These are phyloP conservation scores for Globisporangium megalacanthum DNA, from an alignment of 352 stramenopile genomes.

Conservation along the genomic window DNA sequence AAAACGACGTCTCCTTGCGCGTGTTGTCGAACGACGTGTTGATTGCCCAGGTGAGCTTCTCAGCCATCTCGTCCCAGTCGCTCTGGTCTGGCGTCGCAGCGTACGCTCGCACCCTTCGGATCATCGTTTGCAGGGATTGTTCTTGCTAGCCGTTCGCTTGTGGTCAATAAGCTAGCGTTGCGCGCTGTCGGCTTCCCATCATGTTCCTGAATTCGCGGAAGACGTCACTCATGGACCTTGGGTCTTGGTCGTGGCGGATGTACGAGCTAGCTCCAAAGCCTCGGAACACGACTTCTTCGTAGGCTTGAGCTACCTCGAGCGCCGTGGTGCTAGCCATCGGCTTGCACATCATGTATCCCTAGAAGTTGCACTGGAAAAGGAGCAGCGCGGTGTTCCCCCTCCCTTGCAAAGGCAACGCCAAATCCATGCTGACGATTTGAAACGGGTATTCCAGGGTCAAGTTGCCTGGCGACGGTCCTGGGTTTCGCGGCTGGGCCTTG, in stretches of 20 bases:
- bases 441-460: too few relatives aligned
- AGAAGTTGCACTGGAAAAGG: too few relatives aligned
- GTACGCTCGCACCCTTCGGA: constrained; percentile 14
- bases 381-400: too few relatives aligned
- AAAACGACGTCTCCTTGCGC: constrained; percentile 12
- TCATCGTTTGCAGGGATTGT: constrained; percentile 24
- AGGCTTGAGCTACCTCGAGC: constrained; percentile 18
- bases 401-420: too few relatives aligned
- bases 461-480: too few relatives aligned
- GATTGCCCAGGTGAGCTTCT: constrained; percentile 20
- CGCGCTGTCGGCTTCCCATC: constrained; percentile 22
- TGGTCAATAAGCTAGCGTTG: constrained; percentile 23
- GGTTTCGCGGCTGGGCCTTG: too few relatives aligned
- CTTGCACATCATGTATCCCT: too few relatives aligned
- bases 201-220: constrained; percentile 22
- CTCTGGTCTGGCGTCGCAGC: constrained; percentile 16
- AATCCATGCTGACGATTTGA: too few relatives aligned
- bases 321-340: constrained; percentile 8
- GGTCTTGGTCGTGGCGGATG: constrained; percentile 18
- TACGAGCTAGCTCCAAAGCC: constrained; percentile 19
- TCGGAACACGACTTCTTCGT: constrained; percentile 19
- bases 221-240: constrained; percentile 24
- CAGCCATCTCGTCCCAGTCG: constrained; percentile 27
- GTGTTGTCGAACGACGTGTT: constrained; percentile 18
- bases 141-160: constrained; percentile 34